phyloP scores from a whole-genome alignment of 1,139 yeast genomes.

The Debaryomyces robertsiae region DNA sequence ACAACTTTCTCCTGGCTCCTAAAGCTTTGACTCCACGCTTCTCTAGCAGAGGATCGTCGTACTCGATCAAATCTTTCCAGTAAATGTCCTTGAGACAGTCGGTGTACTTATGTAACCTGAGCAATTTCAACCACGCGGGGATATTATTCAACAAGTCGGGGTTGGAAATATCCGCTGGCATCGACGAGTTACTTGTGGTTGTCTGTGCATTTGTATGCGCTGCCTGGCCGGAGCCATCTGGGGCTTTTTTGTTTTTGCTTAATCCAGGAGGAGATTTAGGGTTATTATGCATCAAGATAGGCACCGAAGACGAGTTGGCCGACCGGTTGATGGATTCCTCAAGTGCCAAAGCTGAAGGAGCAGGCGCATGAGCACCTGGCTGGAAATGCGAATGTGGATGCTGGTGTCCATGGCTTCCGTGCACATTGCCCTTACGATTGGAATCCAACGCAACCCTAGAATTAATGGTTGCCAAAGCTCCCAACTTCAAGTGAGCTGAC shows the following conservation, averaged over 20 bases:
- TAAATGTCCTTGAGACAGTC: conserved; percentile 72
- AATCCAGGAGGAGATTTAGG: conserved; percentile 19
- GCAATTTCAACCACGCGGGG: conserved; percentile 88
- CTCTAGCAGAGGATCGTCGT: conserved; percentile 70
- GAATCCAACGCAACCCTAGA: conserved; percentile 63
- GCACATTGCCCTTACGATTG: conserved; percentile 37
- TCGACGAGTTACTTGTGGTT: conserved; percentile 32
- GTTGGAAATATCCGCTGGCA: conserved; percentile 69
- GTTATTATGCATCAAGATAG: conserved; percentile 23
- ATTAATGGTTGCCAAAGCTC: conserved; percentile 65
- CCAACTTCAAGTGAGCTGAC: conserved; percentile 53
- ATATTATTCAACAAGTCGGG: conserved; percentile 69
- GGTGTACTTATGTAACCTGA: conserved; percentile 91
- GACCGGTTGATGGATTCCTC: conserved; percentile 42
- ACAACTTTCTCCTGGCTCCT: conserved; percentile 90
- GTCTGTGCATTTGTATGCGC: conserved; percentile 14
- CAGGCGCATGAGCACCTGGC: conserved; percentile 12
- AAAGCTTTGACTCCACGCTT: conserved; percentile 85
- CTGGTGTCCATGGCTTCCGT: conserved; percentile 14
- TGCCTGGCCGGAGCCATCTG: conserved; percentile 5
- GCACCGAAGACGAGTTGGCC: conserved; percentile 43
- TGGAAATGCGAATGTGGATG: conserved; percentile 17
- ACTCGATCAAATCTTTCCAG: conserved; percentile 78
- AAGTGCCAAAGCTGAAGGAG: conserved; percentile 17
- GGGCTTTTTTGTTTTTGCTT: conserved; percentile 12